Conservation (phyloP, 129 eudicot species). For the Tagetes erecta region DNA sequence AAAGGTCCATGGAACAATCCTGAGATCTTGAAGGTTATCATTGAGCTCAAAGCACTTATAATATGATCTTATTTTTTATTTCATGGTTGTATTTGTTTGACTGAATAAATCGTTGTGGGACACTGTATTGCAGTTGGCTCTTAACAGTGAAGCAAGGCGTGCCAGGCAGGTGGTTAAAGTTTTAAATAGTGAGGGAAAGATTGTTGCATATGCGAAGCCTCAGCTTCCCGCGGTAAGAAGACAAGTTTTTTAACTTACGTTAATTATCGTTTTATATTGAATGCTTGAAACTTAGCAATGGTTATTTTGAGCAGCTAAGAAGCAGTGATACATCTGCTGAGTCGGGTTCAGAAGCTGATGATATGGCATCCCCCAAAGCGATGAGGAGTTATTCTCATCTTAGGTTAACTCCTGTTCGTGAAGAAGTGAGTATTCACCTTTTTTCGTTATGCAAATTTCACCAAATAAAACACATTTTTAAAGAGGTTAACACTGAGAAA, state of each 20-base stretch:
- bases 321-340: slow-evolving; percentile 93
- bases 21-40: slow-evolving; percentile 62
- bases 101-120: slow-evolving; percentile 17
- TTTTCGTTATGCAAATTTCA: not conserved
- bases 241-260: not conserved
- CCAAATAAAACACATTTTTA: not conserved
- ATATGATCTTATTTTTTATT: not conserved
- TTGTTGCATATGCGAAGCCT: slow-evolving; percentile 85
- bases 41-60: slow-evolving; percentile 9
- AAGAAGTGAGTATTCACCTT: slow-evolving; percentile 56
- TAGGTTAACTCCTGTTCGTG: slow-evolving; percentile 88
- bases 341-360: slow-evolving; percentile 98
- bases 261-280: not conserved
- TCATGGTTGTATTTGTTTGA: not conserved
- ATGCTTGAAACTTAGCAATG: not conserved
- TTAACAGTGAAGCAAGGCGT: slow-evolving; percentile 72
- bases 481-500: not conserved
- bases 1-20: slow-evolving; percentile 97
- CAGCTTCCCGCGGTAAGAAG: slow-evolving; percentile 54
- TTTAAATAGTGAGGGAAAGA: slow-evolving; percentile 83
- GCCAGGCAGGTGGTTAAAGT: slow-evolving; percentile 90
- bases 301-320: slow-evolving; percentile 51
- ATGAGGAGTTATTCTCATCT: slow-evolving; percentile 67
- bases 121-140: slow-evolving; percentile 64
- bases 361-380: slow-evolving; percentile 89